These are phyloP conservation scores for Colletotrichum costaricense DNA, from an alignment of 2,329 filamentous ascomycete genomes.

Conservation along the genomic window DNA sequence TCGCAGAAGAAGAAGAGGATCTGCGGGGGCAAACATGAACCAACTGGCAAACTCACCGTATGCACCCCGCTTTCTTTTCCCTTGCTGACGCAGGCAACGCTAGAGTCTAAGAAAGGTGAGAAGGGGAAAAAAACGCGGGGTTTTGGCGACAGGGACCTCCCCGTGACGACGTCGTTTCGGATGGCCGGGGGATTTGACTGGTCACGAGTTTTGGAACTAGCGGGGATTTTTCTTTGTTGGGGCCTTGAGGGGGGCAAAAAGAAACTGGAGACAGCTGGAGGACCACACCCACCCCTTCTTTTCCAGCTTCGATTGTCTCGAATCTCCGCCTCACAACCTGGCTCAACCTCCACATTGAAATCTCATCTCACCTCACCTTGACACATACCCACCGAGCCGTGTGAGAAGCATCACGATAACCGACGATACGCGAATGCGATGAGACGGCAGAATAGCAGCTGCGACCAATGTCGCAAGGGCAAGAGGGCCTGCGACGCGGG, in stretches of 20 bases:
- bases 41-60: not conserved
- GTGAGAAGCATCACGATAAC: too few relatives aligned
- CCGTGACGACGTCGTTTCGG: slow-evolving; percentile 13
- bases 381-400: not conserved
- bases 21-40: not conserved
- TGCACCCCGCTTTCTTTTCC: not conserved
- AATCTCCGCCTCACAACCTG: not conserved
- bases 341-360: not conserved
- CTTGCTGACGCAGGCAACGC: not conserved
- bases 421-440: slow-evolving; percentile 3
- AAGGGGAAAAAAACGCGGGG: not conserved
- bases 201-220: slow-evolving; percentile 1
- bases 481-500: slow-evolving; percentile 40
- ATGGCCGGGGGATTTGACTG: not conserved
- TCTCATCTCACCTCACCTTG: not conserved
- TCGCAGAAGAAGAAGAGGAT: not conserved
- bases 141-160: slow-evolving; percentile 7
- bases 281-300: not conserved
- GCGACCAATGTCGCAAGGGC: slow-evolving; percentile 41
- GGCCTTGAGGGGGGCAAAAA: not conserved
- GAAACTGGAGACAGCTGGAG: too few relatives aligned
- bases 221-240: slow-evolving; percentile 1
- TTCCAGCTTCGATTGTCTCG: not conserved
- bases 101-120: not conserved
- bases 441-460: slow-evolving; percentile 38